Conservation (phyloP, 1,284 basidiomycete genomes). For the Ceratobasidium sp. region DNA sequence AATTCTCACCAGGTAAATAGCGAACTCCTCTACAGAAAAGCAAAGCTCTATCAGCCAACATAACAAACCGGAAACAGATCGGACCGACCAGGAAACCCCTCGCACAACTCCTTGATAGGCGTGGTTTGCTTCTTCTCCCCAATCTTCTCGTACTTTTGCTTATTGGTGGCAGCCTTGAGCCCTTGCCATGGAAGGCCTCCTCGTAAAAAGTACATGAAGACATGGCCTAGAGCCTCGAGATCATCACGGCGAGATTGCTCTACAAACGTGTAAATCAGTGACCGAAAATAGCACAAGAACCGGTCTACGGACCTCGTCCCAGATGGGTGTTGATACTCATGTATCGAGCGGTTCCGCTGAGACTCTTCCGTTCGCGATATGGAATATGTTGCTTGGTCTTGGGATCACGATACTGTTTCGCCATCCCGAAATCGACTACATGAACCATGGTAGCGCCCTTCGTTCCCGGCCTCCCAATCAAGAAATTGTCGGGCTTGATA, state of each 20-base stretch:
- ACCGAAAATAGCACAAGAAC: background rate
- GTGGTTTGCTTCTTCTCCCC: conserved; percentile 98
- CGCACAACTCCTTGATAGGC: conserved; percentile 91
- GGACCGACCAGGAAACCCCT: conserved; percentile 85
- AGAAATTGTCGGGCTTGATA: conserved; percentile 97
- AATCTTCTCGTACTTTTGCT: conserved; percentile 99
- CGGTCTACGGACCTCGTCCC: conserved; percentile 70
- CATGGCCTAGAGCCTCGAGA: conserved; percentile 92
- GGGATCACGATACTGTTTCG: conserved; percentile 96
- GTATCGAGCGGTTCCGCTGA: conserved; percentile 91
- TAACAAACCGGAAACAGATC: background rate
- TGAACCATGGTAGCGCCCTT: conserved; percentile 77
- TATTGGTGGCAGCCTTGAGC: conserved; percentile 95
- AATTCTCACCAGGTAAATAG: conserved; percentile 67
- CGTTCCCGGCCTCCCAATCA: conserved; percentile 89
- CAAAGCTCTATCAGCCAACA: conserved; percentile 13
- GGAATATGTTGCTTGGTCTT: conserved; percentile 98
- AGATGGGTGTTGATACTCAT: conserved; percentile 98
- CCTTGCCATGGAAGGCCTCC: conserved; percentile 96
- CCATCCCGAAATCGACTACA: conserved; percentile 90
- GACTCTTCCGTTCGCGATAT: conserved; percentile 92
- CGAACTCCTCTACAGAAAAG: conserved; percentile 76
- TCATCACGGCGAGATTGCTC: conserved; percentile 96
- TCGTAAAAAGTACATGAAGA: conserved; percentile 97
- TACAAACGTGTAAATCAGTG: conserved; percentile 47